Base-by-base conservation (phyloP, 1,284 basidiomycete species). In the Trametes pubescens region DNA sequence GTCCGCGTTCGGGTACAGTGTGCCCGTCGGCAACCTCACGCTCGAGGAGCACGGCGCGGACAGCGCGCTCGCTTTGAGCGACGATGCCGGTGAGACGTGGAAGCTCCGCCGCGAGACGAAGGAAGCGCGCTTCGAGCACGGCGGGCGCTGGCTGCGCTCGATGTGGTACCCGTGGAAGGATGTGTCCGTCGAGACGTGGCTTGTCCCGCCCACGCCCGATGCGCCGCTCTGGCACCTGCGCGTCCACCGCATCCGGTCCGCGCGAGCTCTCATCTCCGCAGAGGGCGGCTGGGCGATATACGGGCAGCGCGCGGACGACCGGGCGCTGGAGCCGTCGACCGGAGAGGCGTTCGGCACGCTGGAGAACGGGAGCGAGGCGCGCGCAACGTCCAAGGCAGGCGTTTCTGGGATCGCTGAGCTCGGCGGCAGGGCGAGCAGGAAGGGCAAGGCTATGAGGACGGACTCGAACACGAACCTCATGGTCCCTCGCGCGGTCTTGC, bases 401-500 rank as follows among this genome's bases (percentile, higher is more conserved):
- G 86, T 85, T 24, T 84, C 84, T 16, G 91, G 88, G 3, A 82
- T 92, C 18, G 79, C 81, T 2, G 87, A 88, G 69, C 72, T 91
- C 22, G 73, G 77, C 1, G 65, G 57, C 34, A 51, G 44, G 24
- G 73, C 75, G 43, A 71, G 61, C 51, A 76, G 77, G 56, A 75
- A 71, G 52, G 86, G 83, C 5, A 77, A 75, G 64, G 84, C 86
- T n/a, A 74, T 92, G 29, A 81, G 91, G 51, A 86, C 85, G 24
- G 90, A 92, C 73, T 86, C 90, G 32, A 92, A 92, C 75, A 84
- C 90, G 35, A 92, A 91, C 72, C 74, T 92, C 71, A 85, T 92
- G 69, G 86, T 87, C 40, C 82, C 90, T 5, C 79, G 91, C 26
- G 86, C 89, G 35, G 84, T 91, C 14, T 74, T 92, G 63, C 90